Base-by-base conservation (phyloP, 2,329 filamentous ascomycete genomes). In the Penicillium sp. region DNA sequence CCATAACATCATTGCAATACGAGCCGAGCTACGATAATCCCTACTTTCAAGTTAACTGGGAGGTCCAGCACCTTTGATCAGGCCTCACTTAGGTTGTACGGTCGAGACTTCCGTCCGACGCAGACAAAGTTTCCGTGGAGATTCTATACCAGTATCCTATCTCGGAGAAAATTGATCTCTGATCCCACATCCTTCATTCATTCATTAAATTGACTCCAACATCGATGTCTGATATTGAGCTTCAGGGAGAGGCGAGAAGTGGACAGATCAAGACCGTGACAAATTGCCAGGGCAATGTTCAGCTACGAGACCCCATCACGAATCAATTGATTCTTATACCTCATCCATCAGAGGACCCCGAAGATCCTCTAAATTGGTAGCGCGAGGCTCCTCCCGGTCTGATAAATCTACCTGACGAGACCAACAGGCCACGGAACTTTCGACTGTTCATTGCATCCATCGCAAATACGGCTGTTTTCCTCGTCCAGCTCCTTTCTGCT, bases 301-400 rank as follows among this genome's bases (percentile, higher is more conserved):
- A 80, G 18, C 49, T 56, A 6, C 45, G 49, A 24, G 32, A 56
- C 31, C 49, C 40, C 4, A 43, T 31, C 21, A 56, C 49, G 4
- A 49, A 49, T 31, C 44, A 52, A 10, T 39, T 52, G 29, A 46
- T 56, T n/a, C 49, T 52, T 2, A 46, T 56, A 1, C 54, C 49
- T 9, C 44, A 22, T n/a, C 54, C 54, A 10, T 56, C 54, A 9
- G 44, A 31, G 7, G 54, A 56, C 9, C 54, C 54, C 4, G 47
- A 53, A 39, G 54, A 56, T 38, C 54, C 54, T 24, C 43, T 56
- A 4, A 56, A 56, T n/a, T 56, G 54, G 54, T 49, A 49, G 18
- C 16, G 5, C 34, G 21, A 14, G 9, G 2, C 3, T 39, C 8
- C 13, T 18, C 18, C n/a, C 11, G 7, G n/a, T 1, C 8, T n/a